A percentile compares a stretch with the other conserved stretches of the same genome.
Evolutionary conservation across 2,329 filamentous ascomycete species (phyloP).

Genomic region (Verticillium tricorpus): DNA sequence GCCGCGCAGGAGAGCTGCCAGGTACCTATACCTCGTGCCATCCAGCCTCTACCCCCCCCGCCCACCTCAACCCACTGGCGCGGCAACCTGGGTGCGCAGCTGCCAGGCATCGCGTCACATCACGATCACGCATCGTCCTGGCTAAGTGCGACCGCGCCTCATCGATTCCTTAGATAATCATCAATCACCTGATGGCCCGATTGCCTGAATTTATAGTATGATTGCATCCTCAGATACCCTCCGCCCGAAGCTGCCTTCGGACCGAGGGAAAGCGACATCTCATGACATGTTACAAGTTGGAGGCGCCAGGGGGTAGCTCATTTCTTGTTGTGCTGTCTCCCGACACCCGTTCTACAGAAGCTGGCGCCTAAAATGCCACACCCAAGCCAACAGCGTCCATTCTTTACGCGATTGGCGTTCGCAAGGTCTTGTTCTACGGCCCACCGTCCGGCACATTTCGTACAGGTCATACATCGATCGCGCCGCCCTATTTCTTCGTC

Average conservation of each 20-base stretch:
- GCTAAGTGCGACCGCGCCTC: neutral
- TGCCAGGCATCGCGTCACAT: neutral
- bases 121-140: neutral
- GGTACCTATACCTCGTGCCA: slow-evolving; percentile 1
- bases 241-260: too few relatives aligned
- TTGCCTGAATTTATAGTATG: neutral
- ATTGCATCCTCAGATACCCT: too few relatives aligned
- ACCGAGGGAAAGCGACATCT: too few relatives aligned
- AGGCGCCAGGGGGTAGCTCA: neutral
- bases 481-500: neutral
- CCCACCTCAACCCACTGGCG: slow-evolving; percentile 2
- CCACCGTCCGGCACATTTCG: neutral
- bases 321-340: neutral
- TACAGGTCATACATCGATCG: neutral
- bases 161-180: neutral
- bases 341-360: neutral
- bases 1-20: neutral
- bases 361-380: neutral
- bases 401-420: neutral
- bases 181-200: neutral
- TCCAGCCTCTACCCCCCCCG: neutral
- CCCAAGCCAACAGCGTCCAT: neutral
- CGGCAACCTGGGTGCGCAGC: neutral
- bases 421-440: neutral
- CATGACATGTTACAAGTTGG: too few relatives aligned